Evolutionary conservation across 148 eudicot species (phyloP).

Genomic region (Gaultheria prostrata): DNA sequence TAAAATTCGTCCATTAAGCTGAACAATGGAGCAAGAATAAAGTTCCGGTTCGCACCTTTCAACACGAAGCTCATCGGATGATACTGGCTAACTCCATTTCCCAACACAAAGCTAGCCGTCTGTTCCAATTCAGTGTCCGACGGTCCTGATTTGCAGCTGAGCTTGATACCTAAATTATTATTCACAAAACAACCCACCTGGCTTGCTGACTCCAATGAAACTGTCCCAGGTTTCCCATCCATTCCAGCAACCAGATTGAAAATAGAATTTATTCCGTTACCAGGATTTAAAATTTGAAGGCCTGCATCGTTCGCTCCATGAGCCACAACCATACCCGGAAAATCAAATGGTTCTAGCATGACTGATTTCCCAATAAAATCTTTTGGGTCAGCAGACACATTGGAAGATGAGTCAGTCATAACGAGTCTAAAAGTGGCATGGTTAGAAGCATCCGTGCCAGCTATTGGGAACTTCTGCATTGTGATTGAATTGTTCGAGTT

Average conservation of each 20-base stretch:
- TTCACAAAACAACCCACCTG: slow-evolving; percentile 61
- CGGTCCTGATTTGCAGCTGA: slow-evolving; percentile 40
- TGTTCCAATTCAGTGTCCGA: slow-evolving; percentile 28
- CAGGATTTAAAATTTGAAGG: slow-evolving; percentile 28
- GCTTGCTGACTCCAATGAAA: slow-evolving; percentile 56
- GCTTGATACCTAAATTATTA: slow-evolving; percentile 26
- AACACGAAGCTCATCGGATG: slow-evolving; percentile 81
- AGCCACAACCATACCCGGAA: slow-evolving; percentile 58
- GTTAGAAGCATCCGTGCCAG: slow-evolving; percentile 47
- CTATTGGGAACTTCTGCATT: slow-evolving; percentile 41
- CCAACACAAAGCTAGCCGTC: slow-evolving; percentile 49
- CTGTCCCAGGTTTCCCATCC: slow-evolving; percentile 41
- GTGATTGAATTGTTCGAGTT: slow-evolving; percentile 28
- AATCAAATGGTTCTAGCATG: slow-evolving; percentile 66
- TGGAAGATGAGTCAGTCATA: slow-evolving; percentile 19
- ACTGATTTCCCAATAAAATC: slow-evolving; percentile 48
- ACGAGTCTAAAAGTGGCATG: slow-evolving; percentile 71
- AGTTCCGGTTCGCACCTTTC: slow-evolving; percentile 61
- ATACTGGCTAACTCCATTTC: slow-evolving; percentile 51
- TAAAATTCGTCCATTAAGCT: slow-evolving; percentile 75
- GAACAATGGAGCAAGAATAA: slow-evolving; percentile 61
- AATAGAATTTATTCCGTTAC: slow-evolving; percentile 7
- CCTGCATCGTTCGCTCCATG: slow-evolving; percentile 38
- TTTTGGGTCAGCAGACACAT: slow-evolving; percentile 7
- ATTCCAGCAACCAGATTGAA: slow-evolving; percentile 57